These are phyloP conservation scores for Calonectria fujianensis DNA, from an alignment of 2,329 filamentous ascomycete species.

Conservation along the genomic window DNA sequence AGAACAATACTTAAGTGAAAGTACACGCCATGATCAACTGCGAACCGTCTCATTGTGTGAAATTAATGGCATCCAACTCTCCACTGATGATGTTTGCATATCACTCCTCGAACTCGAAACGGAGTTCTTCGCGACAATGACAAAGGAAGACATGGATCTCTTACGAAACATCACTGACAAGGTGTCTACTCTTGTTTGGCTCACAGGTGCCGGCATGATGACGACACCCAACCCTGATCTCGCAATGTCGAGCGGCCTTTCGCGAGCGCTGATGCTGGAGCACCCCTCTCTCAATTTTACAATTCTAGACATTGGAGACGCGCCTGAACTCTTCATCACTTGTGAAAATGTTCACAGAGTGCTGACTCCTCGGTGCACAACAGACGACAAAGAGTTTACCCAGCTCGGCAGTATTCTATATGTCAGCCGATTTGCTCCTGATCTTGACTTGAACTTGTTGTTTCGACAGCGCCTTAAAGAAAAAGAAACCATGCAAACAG, in stretches of 20 bases:
- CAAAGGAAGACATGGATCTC: neutral
- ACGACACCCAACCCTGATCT: conserved; percentile 1
- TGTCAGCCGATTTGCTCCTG: neutral
- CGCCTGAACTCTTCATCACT: neutral
- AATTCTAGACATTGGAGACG: neutral
- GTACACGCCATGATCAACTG: neutral
- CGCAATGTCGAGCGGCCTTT: neutral
- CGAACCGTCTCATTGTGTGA: neutral
- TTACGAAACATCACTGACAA: conserved; percentile 1
- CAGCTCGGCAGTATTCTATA: neutral
- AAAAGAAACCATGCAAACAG: neutral
- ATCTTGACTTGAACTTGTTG: conserved; percentile 2
- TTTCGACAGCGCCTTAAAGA: conserved; percentile 5
- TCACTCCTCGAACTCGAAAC: conserved; percentile 5
- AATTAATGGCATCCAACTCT: neutral
- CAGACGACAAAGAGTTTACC: neutral
- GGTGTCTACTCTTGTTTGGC: conserved; percentile 6
- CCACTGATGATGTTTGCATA: neutral
- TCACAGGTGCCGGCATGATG: conserved; percentile 1
- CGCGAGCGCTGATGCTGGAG: conserved; percentile 8
- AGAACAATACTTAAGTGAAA: neutral
- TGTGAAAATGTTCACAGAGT: neutral
- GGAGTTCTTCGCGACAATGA: conserved; percentile 1
- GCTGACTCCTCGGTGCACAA: neutral
- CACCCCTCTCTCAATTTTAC: conserved; percentile 9